Base-by-base conservation (phyloP, 108 stramenopile species). In the Nannochloropsis gaditana region DNA sequence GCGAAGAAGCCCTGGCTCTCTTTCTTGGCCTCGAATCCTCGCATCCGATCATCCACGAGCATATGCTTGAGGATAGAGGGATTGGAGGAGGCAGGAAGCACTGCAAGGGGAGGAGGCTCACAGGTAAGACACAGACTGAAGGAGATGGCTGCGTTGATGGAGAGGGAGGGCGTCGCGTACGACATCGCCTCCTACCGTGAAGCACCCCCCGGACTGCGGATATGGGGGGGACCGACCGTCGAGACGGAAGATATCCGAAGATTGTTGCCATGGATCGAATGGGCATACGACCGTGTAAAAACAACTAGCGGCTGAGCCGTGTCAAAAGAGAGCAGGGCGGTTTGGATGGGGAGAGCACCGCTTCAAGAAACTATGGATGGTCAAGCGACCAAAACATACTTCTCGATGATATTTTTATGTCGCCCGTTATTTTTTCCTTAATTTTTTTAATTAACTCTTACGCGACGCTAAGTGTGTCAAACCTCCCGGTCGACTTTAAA, bases 151-250 rank as follows among this genome's bases (percentile, higher is more conserved):
- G 84, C 92, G 11, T 85, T 98, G 42, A 92, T 99, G 41, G 98
- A 99, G 84, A 92, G 91, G 83, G 96, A 98, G 87, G 92, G 92
- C 80, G 96, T 97, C 15, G 99, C 98, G 15, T 94, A 92, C 85
- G 99, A 99, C 89, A 97, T 99, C 84, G 98, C 97, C 86, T 95
- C 96, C 80, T 99, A 99, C 93, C 92, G 99, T 83, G 99, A 99
- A 87, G 99, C 99, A 42, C 99, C 99, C 59, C 95, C 97, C 11
- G 96, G 96, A 45, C 96, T 99, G 84, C 92, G 97, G 82, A 98
- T 99, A 92, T 99, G 99, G 99, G 96, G 97, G 88, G 99, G 99
- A 83, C 95, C 97, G 42, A 99, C 99, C 17, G 97, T 99, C 43
- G 98, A 99, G 91, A 95, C 93, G 85, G 92, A 93, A 42, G 99